Evolutionary conservation across 2,329 filamentous ascomycete genomes (phyloP).

Genomic region (Curvularia lunata): DNA sequence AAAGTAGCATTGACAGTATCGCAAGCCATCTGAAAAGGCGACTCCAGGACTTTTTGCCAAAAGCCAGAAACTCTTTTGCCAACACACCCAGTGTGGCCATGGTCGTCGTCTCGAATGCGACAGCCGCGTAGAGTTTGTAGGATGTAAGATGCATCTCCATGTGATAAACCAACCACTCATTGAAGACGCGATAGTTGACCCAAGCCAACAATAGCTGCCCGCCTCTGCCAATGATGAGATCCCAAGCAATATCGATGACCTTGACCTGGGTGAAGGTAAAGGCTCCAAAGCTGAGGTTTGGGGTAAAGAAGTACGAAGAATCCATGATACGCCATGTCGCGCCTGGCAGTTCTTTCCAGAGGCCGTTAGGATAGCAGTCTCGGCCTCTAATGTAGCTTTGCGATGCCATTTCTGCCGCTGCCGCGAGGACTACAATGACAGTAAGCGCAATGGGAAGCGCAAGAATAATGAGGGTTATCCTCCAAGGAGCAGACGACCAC

Average conservation of each 20-base stretch:
- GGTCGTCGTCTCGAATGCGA: slow-evolving; percentile 39
- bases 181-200: slow-evolving; percentile 49
- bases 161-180: slow-evolving; percentile 45
- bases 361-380: slow-evolving; percentile 43
- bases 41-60: slow-evolving; percentile 30
- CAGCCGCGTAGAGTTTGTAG: slow-evolving; percentile 38
- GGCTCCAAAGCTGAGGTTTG: slow-evolving; percentile 39
- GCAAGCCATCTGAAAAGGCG: slow-evolving; percentile 45
- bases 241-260: slow-evolving; percentile 49
- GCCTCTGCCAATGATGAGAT: slow-evolving; percentile 47
- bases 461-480: slow-evolving; percentile 24
- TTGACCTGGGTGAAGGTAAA: slow-evolving; percentile 48
- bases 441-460: slow-evolving; percentile 31
- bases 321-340: slow-evolving; percentile 48
- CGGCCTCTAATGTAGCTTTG: slow-evolving; percentile 34
- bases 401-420: slow-evolving; percentile 37
- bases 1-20: slow-evolving; percentile 40
- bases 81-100: slow-evolving; percentile 43
- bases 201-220: slow-evolving; percentile 42
- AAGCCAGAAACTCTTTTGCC: slow-evolving; percentile 36
- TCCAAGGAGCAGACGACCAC: slow-evolving; percentile 33
- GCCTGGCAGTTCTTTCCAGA: slow-evolving; percentile 35
- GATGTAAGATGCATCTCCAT: slow-evolving; percentile 44
- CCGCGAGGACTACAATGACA: slow-evolving; percentile 36
- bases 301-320: slow-evolving; percentile 44